Base-by-base conservation (phyloP, 2,329 filamentous ascomycete species). In the Tolypocladium tundrense region DNA sequence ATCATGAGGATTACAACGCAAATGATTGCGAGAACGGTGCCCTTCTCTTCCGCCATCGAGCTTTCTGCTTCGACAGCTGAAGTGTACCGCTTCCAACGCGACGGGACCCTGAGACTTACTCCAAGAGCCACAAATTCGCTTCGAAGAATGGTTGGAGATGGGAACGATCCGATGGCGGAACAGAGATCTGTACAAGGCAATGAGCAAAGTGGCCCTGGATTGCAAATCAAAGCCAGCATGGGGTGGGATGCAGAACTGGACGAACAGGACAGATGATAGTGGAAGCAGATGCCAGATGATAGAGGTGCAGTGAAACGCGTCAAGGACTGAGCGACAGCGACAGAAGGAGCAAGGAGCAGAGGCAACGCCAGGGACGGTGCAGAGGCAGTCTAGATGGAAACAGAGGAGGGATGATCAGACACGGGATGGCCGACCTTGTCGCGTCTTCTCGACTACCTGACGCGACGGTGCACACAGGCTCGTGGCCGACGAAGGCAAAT, bases 401-500 rank as follows among this genome's bases (percentile, higher is more conserved):
- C 9, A 24, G n/a, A n/a, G 24, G 24, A 50, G 19, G 13, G 10
- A 56, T n/a, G 31, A 37, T 52, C n/a, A 5, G n/a, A 52, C 33
- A 35, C 5, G 33, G 31, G 27, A 50, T 11, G 7, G 58, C 70
- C 65, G 59, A 70, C 68, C 67, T 66, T 63, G 64, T 63, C 62
- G 62, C 58, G 63, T 66, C 60, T 63, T 58, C 59, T 7, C 60
- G 64, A 67, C 61, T 69, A 68, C 59, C 63, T 69, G 66, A 64
- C 60, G 64, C 68, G 66, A 62, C 62, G 63, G 59, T 58, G 61
- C 60, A 64, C 62, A 64, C 65, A 66, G 66, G 67, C 57, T 65
- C 64, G 62, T 59, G 62, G 67, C 66, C 67, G 67, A 67, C 64
- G 63, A 70, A 64, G 71, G 68, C 67, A 72, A 72, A 75, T 73